These are phyloP conservation scores for Mycosphaerella sp. DNA, from an alignment of 2,329 filamentous ascomycete genomes.

Conservation along the genomic window DNA sequence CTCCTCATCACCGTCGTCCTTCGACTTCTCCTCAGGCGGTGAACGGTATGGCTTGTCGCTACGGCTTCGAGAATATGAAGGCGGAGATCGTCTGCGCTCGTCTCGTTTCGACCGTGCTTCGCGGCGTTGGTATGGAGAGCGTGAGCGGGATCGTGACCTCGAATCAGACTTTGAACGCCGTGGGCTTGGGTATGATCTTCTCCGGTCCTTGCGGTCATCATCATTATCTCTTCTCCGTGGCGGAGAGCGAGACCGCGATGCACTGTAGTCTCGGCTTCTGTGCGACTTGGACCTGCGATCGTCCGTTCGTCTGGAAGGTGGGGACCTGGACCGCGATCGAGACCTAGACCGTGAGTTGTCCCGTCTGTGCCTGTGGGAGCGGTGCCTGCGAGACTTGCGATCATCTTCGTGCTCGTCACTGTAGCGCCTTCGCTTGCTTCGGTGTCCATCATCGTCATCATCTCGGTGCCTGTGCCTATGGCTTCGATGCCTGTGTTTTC, in stretches of 20 bases:
- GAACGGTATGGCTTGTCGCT: conserved; percentile 25
- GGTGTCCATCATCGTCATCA: conserved; percentile 30
- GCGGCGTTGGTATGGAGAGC: conserved; percentile 28
- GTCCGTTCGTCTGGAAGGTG: conserved; percentile 21
- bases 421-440: conserved; percentile 31
- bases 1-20: conserved; percentile 26
- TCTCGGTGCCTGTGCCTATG: conserved; percentile 24
- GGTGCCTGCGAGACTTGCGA: conserved; percentile 28
- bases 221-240: conserved; percentile 32
- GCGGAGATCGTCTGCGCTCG: conserved; percentile 18
- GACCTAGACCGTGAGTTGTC: conserved; percentile 19
- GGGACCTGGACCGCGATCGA: conserved; percentile 20
- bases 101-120: conserved; percentile 14
- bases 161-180: conserved; percentile 31
- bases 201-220: conserved; percentile 30
- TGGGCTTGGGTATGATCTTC: conserved; percentile 33
- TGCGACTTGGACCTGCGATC: conserved; percentile 21
- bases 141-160: conserved; percentile 32
- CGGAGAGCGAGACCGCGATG: conserved; percentile 37
- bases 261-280: conserved; percentile 26
- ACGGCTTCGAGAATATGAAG: conserved; percentile 18
- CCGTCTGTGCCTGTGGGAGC: conserved; percentile 26
- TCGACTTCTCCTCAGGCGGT: conserved; percentile 23
- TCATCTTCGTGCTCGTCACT: conserved; percentile 33
- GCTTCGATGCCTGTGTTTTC: conserved; percentile 29